Evolutionary conservation across 495 filamentous ascomycete species (phyloP).

Genomic region (Penicillium paxilli): DNA sequence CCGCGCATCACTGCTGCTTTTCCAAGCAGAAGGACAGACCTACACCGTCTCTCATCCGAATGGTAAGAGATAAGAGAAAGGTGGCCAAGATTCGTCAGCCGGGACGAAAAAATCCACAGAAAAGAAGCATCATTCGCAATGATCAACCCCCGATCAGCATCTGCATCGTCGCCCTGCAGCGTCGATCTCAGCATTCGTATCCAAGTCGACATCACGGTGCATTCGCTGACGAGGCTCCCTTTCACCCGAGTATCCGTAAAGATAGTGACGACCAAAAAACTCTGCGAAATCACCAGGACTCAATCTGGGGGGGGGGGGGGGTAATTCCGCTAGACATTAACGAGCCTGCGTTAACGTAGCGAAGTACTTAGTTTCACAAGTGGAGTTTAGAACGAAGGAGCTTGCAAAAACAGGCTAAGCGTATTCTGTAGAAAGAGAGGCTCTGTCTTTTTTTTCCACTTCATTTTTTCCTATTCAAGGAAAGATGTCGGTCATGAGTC

Average conservation of each 20-base stretch:
- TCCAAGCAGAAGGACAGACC: background rate
- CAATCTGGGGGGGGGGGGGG: no score
- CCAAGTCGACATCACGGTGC: background rate
- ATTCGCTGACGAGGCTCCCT: background rate
- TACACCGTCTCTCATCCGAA: background rate
- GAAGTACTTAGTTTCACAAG: no score
- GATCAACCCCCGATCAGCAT: background rate
- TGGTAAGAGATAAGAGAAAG: background rate
- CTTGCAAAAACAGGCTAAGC: no score
- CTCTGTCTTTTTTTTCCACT: no score
- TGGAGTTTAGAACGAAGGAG: no score
- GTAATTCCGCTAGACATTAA: no score
- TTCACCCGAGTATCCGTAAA: background rate
- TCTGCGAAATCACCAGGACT: background rate
- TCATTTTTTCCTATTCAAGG: no score
- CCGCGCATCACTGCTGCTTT: background rate
- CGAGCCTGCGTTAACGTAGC: background rate
- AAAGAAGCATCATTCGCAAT: background rate
- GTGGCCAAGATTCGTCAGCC: background rate
- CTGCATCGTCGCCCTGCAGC: background rate
- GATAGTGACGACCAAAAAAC: no score
- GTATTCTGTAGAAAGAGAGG: background rate
- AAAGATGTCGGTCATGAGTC: slow-evolving; percentile 1
- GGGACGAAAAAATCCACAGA: background rate
- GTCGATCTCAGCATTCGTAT: background rate